Evolutionary conservation across 805 yeast genomes (phyloP).

Genomic region (Saccharomycopsis malanga): DNA sequence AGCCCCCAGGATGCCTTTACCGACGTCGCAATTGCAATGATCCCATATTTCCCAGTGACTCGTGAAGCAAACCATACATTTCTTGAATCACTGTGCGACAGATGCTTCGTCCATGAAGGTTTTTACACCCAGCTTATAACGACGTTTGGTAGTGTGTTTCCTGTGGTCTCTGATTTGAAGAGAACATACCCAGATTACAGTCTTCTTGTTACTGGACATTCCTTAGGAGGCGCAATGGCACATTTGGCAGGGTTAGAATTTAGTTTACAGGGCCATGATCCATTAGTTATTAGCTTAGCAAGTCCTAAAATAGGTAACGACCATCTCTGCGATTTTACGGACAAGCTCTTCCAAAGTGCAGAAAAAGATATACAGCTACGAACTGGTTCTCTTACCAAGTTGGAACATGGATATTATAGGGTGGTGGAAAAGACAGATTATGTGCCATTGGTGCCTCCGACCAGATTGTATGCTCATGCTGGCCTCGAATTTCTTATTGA

Average conservation of each 20-base stretch:
- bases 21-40: constrained; percentile 44
- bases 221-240: constrained; percentile 70
- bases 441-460: constrained; percentile 55
- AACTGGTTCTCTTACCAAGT: constrained; percentile 25
- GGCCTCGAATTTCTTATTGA: constrained; percentile 46
- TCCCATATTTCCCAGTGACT: constrained; percentile 23
- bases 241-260: constrained; percentile 58
- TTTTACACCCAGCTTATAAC: constrained; percentile 32
- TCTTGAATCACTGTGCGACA: constrained; percentile 34
- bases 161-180: constrained; percentile 31
- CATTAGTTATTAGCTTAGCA: constrained; percentile 47
- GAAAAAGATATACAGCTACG: constrained; percentile 26
- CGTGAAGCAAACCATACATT: constrained; percentile 11
- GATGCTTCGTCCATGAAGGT: constrained; percentile 60
- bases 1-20: constrained; percentile 57
- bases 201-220: constrained; percentile 60
- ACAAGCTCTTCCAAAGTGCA: constrained; percentile 38
- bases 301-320: constrained; percentile 58
- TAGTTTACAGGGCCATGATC: constrained; percentile 43
- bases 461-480: constrained; percentile 33
- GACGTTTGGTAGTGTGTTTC: constrained; percentile 28
- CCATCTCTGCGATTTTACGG: constrained; percentile 44
- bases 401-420: constrained; percentile 39
- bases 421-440: constrained; percentile 49
- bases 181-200: constrained; percentile 40